Conservation (phyloP, 257 asterid species). For the Verbascum thapsus region DNA sequence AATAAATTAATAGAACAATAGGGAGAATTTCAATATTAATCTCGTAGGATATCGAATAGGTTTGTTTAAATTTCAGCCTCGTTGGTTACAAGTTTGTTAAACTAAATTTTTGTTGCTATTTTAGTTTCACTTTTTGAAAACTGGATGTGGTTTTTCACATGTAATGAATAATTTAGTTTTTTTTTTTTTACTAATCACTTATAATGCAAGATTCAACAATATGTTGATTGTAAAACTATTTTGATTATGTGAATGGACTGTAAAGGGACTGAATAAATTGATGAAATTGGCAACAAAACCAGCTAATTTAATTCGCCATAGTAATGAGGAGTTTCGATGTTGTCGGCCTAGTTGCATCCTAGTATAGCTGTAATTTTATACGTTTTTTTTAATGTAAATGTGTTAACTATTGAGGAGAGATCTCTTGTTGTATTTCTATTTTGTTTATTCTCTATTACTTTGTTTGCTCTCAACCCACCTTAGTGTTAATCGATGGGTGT, state of each 20-base stretch:
- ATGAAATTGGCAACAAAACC: conserved; percentile 18
- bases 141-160: too few species aligned
- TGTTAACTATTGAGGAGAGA: neutral
- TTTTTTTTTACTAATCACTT: too few species aligned
- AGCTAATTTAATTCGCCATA: conserved; percentile 18
- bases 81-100: too few species aligned
- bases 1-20: neutral
- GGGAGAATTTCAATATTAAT: too few species aligned
- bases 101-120: too few species aligned
- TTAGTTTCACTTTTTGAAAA: too few species aligned
- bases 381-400: conserved; percentile 19
- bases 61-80: too few species aligned
- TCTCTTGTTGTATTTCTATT: too few species aligned
- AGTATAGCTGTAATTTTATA: conserved; percentile 26
- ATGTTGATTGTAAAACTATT: neutral
- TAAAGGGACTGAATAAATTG: conserved; percentile 12
- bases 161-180: too few species aligned
- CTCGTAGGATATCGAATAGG: too few species aligned
- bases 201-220: neutral
- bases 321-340: conserved; percentile 27
- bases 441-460: neutral
- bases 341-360: conserved; percentile 42
- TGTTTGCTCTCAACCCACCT: neutral
- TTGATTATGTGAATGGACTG: conserved; percentile 17
- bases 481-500: conserved; percentile 5